These are phyloP conservation scores for Buddleja alternifolia DNA, from an alignment of 257 asterid genomes.

Conservation along the genomic window DNA sequence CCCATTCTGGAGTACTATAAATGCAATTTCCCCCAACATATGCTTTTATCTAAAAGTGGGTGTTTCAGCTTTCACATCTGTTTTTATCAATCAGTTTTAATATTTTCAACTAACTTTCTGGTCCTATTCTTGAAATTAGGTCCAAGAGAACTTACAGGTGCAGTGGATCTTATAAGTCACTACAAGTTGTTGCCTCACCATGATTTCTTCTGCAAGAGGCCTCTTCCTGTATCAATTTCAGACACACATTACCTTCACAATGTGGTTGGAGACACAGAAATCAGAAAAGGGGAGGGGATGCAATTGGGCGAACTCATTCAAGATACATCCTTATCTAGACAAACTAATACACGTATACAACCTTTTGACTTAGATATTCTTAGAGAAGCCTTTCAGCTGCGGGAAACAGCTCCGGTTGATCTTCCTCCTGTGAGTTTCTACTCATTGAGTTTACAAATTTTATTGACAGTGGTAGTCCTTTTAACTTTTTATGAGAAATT, in stretches of 20 bases:
- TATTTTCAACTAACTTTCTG: conserved; percentile 30
- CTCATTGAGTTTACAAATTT: conserved; percentile 24
- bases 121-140: conserved; percentile 53
- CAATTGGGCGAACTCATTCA: conserved; percentile 86
- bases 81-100: conserved; percentile 20
- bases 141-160: conserved; percentile 96
- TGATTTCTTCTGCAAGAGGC: conserved; percentile 90
- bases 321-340: conserved; percentile 62
- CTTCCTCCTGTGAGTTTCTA: conserved; percentile 74
- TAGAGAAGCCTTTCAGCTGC: conserved; percentile 82
- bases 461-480: conserved; percentile 27
- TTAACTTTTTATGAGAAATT: conserved; percentile 5
- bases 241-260: conserved; percentile 93
- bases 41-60: conserved; percentile 1
- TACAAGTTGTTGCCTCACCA: conserved; percentile 84
- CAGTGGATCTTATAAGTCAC: conserved; percentile 86
- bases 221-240: conserved; percentile 82
- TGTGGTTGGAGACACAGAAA: conserved; percentile 95
- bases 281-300: conserved; percentile 96
- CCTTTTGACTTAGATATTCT: conserved; percentile 82
- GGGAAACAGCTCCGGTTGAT: conserved; percentile 79
- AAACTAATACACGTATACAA: conserved; percentile 61
- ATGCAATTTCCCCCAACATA: conserved; percentile 17
- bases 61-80: conserved; percentile 22
- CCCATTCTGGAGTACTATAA: too few species aligned